phyloP scores from a whole-genome alignment of 2,329 filamentous ascomycete genomes.

The Verruconis gallopava region DNA sequence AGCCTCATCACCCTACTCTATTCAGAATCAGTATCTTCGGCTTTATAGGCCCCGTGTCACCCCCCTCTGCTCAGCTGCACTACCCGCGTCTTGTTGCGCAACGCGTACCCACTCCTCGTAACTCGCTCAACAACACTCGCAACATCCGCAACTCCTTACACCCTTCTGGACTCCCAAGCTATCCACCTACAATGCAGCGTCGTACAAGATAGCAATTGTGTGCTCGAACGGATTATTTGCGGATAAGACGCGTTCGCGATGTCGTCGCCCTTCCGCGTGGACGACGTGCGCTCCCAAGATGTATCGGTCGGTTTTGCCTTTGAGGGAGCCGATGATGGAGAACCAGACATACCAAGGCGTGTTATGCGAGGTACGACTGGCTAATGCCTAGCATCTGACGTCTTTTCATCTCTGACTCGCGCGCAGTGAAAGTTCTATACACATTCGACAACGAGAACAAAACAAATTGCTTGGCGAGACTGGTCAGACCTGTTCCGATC shows the following conservation, averaged over 20 bases:
- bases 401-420: neutral
- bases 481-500: slow-evolving; percentile 65
- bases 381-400: neutral
- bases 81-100: neutral
- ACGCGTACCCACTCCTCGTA: too few relatives aligned
- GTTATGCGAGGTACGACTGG: slow-evolving; percentile 8
- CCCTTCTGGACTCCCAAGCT: neutral
- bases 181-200: neutral
- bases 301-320: neutral
- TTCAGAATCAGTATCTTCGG: too few relatives aligned
- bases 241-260: neutral
- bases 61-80: too few relatives aligned
- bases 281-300: neutral
- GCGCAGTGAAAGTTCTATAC: slow-evolving; percentile 88
- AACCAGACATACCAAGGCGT: slow-evolving; percentile 6
- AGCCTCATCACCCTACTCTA: too few relatives aligned
- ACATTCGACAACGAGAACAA: slow-evolving; percentile 85
- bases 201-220: neutral
- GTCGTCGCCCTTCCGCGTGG: neutral
- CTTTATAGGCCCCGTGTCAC: too few relatives aligned
- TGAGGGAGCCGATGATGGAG: neutral
- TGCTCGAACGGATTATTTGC: neutral
- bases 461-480: slow-evolving; percentile 77
- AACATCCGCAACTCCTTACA: too few relatives aligned
- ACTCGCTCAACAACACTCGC: too few relatives aligned